These are phyloP conservation scores for Cladophialophora psammophila DNA, from an alignment of 2,329 filamentous ascomycete species.

Conservation along the genomic window DNA sequence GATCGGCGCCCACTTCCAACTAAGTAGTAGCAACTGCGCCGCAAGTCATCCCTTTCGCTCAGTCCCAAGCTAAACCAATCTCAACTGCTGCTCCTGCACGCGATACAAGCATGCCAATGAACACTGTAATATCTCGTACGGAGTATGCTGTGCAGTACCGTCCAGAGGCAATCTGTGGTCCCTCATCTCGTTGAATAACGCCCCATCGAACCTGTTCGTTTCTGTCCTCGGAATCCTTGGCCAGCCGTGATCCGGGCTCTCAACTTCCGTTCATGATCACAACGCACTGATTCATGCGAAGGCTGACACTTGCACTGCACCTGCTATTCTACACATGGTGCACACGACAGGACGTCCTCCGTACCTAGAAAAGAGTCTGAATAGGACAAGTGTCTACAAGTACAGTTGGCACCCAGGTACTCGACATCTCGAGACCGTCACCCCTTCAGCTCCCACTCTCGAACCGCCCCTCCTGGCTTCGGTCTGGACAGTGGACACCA, in stretches of 20 bases:
- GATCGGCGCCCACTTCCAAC: slow-evolving; percentile 19
- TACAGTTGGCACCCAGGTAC: neutral
- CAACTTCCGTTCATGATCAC: neutral
- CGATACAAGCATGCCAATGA: slow-evolving; percentile 11
- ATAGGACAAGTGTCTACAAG: neutral
- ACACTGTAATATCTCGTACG: no score
- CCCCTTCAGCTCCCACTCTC: slow-evolving; percentile 2
- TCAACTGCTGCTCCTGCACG: slow-evolving; percentile 14
- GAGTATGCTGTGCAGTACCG: neutral
- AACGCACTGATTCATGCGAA: no score
- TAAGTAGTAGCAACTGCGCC: neutral
- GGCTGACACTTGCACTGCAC: neutral
- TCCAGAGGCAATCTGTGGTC: neutral
- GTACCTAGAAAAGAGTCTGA: neutral
- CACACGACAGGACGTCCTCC: neutral
- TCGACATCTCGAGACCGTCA: neutral
- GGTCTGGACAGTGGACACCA: slow-evolving; percentile 15
- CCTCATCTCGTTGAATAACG: neutral
- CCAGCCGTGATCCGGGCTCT: neutral
- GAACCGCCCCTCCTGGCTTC: slow-evolving; percentile 11
- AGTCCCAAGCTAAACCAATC: slow-evolving; percentile 20
- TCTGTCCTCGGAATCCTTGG: neutral
- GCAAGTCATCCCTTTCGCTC: slow-evolving; percentile 11
- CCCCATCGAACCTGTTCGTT: neutral
- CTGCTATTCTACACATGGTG: neutral